phyloP scores from a whole-genome alignment of 1,284 basidiomycete species.

The Irpex sp. region DNA sequence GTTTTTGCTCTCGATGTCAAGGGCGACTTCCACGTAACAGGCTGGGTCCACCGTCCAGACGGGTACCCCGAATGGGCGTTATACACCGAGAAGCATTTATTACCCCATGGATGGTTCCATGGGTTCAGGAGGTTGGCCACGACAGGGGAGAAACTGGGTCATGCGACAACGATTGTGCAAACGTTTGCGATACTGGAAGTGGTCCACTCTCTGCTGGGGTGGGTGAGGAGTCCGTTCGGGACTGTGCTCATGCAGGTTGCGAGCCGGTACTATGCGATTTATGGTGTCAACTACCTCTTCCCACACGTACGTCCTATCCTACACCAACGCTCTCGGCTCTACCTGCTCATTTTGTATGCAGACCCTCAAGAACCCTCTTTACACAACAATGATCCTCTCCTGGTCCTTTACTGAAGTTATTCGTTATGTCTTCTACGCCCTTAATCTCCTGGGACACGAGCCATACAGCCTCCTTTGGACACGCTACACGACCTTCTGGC shows the following conservation, averaged over 20 bases:
- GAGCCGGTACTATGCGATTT: conserved; percentile 84
- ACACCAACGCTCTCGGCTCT: not conserved
- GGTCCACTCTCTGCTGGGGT: conserved; percentile 76
- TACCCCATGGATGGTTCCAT: conserved; percentile 22
- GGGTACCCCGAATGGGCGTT: conserved; percentile 13
- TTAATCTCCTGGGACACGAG: conserved; percentile 55
- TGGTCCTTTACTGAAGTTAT: conserved; percentile 94
- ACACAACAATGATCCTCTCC: conserved; percentile 89
- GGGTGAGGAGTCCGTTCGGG: conserved; percentile 81
- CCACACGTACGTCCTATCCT: conserved; percentile 33
- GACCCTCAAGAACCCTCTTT: conserved; percentile 78
- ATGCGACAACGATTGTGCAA: conserved; percentile 72
- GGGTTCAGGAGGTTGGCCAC: conserved; percentile 36
- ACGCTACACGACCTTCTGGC: conserved; percentile 90
- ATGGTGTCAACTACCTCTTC: conserved; percentile 75
- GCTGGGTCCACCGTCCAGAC: conserved; percentile 9
- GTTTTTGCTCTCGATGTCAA: conserved; percentile 34
- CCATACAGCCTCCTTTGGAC: conserved; percentile 53
- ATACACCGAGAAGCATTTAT: conserved; percentile 24
- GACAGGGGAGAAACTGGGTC: conserved; percentile 57
- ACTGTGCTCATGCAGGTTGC: conserved; percentile 88
- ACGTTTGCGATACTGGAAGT: conserved; percentile 81
- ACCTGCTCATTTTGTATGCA: conserved; percentile 25
- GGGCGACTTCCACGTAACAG: not conserved
- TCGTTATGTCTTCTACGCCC: conserved; percentile 90